Evolutionary conservation across 768 basidiomycete species (phyloP).

Genomic region (Hydnum rufescens): DNA sequence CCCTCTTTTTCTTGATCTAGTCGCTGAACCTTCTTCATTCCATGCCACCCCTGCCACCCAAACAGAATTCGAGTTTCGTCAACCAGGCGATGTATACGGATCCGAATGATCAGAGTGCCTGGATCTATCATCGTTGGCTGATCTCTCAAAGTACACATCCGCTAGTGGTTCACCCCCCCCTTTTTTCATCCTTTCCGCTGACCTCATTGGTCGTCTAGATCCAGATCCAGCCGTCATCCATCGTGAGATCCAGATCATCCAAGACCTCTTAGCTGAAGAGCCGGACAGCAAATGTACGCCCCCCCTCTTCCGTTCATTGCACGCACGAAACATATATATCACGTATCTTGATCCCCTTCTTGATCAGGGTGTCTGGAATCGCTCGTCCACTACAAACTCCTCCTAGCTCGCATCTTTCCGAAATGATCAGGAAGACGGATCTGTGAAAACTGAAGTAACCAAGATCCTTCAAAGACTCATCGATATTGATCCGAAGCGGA

Average conservation of each 20-base stretch:
- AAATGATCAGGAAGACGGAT: conserved; percentile 10
- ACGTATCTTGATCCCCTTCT: neutral
- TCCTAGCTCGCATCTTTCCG: conserved; percentile 36
- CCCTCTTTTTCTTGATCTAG: too few species aligned
- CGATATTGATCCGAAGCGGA: conserved; percentile 43
- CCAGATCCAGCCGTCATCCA: conserved; percentile 36
- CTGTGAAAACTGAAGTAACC: conserved; percentile 27
- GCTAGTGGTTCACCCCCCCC: too few species aligned
- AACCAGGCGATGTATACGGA: conserved; percentile 92
- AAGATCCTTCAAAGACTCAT: conserved; percentile 27
- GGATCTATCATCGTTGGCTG: conserved; percentile 98
- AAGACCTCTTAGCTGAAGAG: conserved; percentile 72
- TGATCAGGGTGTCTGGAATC: conserved; percentile 87
- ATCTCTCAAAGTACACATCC: conserved; percentile 61
- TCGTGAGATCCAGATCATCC: conserved; percentile 58
- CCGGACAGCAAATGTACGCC: conserved; percentile 79
- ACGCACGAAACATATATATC: neutral
- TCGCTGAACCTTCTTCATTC: neutral
- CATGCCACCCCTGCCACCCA: neutral
- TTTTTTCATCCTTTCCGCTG: neutral
- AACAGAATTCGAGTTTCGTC: conserved; percentile 79
- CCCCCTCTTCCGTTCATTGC: neutral
- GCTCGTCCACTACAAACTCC: conserved; percentile 58
- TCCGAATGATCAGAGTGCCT: conserved; percentile 88
- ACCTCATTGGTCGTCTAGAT: conserved; percentile 22